Evolutionary conservation across 1,139 yeast genomes (phyloP), one percentile per base, ranked within the genome.

Genomic region (Kodamaea derodonti): DNA sequence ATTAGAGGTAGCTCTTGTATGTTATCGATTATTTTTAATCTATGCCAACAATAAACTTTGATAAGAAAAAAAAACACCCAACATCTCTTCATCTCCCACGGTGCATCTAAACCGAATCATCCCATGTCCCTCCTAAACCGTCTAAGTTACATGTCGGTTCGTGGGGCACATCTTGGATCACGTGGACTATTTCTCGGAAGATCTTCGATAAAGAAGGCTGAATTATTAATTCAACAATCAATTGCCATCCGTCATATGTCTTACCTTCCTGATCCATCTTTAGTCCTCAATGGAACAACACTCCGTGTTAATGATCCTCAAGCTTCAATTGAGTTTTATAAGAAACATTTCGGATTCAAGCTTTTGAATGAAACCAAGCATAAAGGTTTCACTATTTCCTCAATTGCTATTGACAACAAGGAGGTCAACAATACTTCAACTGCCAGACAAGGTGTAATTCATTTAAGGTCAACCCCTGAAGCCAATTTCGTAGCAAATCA

Each of bases 231-330:
- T 9, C 22, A 18, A 18, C 22, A 18, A 24, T 11, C 11, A 20
- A 8, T 24, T 14, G 12, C 27, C 27, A 24, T n/a, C 7, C 10
- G 13, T 10, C 4, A n/a, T 14, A 65, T 66, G 72, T 57, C 64
- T 11, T 24, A 54, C 16, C 34, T 61, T 30, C n/a, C n/a, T n/a
- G 64, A 67, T 45, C 40, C 47, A 2, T 62, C 76, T 1, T 69
- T 73, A 43, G 43, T 62, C n/a, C 62, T 80, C 48, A 83, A 82
- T 64, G 85, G 80, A 56, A 80, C 88, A 4, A 76, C 92, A 65
- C 60, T 90, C 38, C 79, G 96, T 49, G 77, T 92, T 49, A 83
- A 86, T 54, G 88, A 90, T 54, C 94, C 97, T 20, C 72, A 77
- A 53, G 72, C 65, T 13, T 77, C 95, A 14, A 60, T 86, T 35